These are phyloP conservation scores for Penstemon davidsonii DNA, from an alignment of 257 asterid genomes.

Conservation along the genomic window DNA sequence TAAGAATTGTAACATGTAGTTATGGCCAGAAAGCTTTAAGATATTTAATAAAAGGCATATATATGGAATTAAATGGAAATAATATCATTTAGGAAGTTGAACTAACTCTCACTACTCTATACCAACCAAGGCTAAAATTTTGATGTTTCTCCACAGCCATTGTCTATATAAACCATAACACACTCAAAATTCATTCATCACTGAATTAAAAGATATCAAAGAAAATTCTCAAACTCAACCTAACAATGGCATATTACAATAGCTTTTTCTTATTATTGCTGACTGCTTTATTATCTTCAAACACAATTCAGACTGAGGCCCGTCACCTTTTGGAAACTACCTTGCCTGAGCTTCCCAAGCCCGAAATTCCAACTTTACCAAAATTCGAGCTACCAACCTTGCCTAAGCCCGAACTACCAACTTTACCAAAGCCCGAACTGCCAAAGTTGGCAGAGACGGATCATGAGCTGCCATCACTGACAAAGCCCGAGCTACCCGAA, in stretches of 20 bases:
- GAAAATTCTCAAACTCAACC: background rate
- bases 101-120: constrained; percentile 16
- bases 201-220: constrained; percentile 1
- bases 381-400: constrained; percentile 12
- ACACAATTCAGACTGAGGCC: constrained; percentile 22
- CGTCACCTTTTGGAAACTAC: constrained; percentile 33
- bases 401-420: constrained; percentile 23
- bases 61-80: too few species aligned
- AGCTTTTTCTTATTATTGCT: constrained; percentile 13
- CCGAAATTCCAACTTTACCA: constrained; percentile 12
- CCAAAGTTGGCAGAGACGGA: background rate
- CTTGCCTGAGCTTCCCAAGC: constrained; percentile 23
- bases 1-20: too few species aligned
- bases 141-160: background rate
- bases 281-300: background rate
- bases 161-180: constrained; percentile 18
- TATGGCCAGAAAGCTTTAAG: too few species aligned
- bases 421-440: constrained; percentile 23
- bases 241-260: constrained; percentile 14
- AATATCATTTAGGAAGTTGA: constrained; percentile 18
- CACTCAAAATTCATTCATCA: constrained; percentile 3
- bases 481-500: background rate
- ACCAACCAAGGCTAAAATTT: constrained; percentile 7
- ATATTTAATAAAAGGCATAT: too few species aligned
- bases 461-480: too few species aligned